These are phyloP conservation scores for Hemileccinum impolitum DNA, from an alignment of 768 basidiomycete genomes.

Conservation along the genomic window DNA sequence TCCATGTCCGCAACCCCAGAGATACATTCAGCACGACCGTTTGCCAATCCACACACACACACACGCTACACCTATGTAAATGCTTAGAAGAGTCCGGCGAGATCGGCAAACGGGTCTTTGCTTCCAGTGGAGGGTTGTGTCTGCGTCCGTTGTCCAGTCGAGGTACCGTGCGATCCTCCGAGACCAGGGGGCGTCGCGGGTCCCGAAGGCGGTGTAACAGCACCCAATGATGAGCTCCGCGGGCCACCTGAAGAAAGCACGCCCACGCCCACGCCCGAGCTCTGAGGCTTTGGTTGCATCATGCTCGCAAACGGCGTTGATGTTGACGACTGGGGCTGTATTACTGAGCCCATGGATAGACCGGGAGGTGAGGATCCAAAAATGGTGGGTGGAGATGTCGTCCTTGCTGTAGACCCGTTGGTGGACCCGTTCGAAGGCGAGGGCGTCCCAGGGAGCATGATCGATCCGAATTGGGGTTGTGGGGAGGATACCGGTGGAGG, in stretches of 20 bases:
- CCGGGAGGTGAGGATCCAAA: background rate
- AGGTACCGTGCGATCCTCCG: conserved; percentile 1
- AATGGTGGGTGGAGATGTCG: conserved; percentile 13
- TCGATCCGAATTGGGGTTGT: conserved; percentile 34
- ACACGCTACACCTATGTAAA: background rate
- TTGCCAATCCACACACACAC: background rate
- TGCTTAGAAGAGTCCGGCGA: conserved; percentile 68
- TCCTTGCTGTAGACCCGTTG: conserved; percentile 9
- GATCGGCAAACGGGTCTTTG: conserved; percentile 85
- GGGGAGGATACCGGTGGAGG: conserved; percentile 20
- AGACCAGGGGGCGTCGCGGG: conserved; percentile 11
- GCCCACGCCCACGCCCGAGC: background rate
- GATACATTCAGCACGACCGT: background rate
- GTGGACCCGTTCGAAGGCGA: conserved; percentile 19
- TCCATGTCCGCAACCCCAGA: background rate
- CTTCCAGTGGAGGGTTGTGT: conserved; percentile 27
- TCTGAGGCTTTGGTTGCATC: conserved; percentile 19
- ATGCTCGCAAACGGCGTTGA: conserved; percentile 9
- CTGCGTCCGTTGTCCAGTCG: conserved; percentile 21
- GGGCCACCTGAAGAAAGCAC: background rate
- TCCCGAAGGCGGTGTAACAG: conserved; percentile 10
- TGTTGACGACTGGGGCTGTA: too few species aligned
- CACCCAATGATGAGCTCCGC: conserved; percentile 11
- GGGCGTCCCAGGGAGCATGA: conserved; percentile 44
- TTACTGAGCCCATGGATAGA: background rate